These are phyloP conservation scores for Monosporascus sp. DNA, from an alignment of 2,329 filamentous ascomycete species.

Conservation along the genomic window DNA sequence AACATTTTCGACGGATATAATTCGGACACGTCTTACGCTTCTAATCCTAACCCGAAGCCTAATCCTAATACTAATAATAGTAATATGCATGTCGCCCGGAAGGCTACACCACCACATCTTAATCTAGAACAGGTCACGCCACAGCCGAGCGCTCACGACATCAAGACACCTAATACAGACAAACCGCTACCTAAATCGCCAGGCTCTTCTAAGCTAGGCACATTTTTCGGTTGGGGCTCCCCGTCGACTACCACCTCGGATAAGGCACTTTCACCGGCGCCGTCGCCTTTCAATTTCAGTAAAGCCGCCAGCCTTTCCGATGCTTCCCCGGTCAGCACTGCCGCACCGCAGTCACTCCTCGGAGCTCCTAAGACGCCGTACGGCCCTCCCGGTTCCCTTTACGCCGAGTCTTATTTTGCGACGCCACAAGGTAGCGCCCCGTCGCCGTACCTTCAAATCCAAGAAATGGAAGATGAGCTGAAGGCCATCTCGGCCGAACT, in stretches of 20 bases:
- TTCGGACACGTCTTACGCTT: slow-evolving; percentile 27
- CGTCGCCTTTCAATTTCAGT: slow-evolving; percentile 44
- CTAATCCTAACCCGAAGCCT: slow-evolving; percentile 26
- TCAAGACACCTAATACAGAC: slow-evolving; percentile 40
- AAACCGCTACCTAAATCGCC: slow-evolving; percentile 53
- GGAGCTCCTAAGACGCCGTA: slow-evolving; percentile 36
- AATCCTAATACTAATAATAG: slow-evolving; percentile 33
- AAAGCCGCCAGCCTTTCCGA: slow-evolving; percentile 33
- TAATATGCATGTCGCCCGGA: slow-evolving; percentile 39
- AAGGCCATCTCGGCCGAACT: slow-evolving; percentile 90
- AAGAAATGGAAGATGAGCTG: slow-evolving; percentile 91
- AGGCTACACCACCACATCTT: slow-evolving; percentile 48
- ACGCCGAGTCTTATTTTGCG: slow-evolving; percentile 47
- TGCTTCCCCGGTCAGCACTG: slow-evolving; percentile 35
- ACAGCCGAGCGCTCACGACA: slow-evolving; percentile 20
- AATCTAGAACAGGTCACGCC: slow-evolving; percentile 39
- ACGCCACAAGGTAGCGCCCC: slow-evolving; percentile 38
- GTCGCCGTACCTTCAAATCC: slow-evolving; percentile 53
- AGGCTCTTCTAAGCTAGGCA: slow-evolving; percentile 42
- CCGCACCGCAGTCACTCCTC: slow-evolving; percentile 32
- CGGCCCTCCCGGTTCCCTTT: slow-evolving; percentile 38
- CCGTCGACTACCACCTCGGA: slow-evolving; percentile 49
- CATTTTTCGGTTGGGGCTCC: slow-evolving; percentile 50
- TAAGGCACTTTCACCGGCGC: slow-evolving; percentile 38
- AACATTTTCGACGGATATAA: slow-evolving; percentile 28